A percentile compares a stretch with the other conserved stretches of the same genome.
These are phyloP conservation scores for Hevea brasiliensis DNA, from an alignment of 345 rosid genomes.

Conservation along the genomic window DNA sequence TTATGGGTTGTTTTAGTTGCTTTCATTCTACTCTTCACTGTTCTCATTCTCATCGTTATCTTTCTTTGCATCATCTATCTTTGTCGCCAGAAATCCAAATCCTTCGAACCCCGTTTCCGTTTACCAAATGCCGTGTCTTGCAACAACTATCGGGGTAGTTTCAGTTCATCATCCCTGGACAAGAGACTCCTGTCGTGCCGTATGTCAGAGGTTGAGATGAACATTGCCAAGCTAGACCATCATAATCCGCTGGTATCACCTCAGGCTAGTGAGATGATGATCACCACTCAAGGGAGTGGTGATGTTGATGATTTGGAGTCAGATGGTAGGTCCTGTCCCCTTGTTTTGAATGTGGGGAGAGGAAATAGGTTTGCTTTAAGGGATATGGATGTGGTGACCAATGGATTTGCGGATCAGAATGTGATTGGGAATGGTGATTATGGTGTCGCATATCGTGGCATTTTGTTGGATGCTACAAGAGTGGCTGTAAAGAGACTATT, in stretches of 20 bases:
- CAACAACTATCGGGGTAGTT: conserved; percentile 8
- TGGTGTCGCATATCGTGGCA: conserved; percentile 50
- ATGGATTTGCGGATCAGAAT: conserved; percentile 53
- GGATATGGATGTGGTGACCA: conserved; percentile 52
- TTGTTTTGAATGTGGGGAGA: conserved; percentile 13
- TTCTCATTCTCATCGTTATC: conserved; percentile 22
- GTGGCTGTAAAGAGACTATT: conserved; percentile 58
- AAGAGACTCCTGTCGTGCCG: conserved; percentile 35
- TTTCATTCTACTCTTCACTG: conserved; percentile 24
- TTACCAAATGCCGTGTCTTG: conserved; percentile 33
- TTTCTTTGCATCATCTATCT: conserved; percentile 33
- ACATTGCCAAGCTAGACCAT: conserved; percentile 26
- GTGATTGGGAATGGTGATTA: conserved; percentile 51
- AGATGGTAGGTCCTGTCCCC: not conserved
- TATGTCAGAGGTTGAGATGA: conserved; percentile 37
- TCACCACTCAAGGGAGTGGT: not conserved
- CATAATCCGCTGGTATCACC: conserved; percentile 18
- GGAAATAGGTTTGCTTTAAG: conserved; percentile 34
- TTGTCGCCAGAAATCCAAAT: conserved; percentile 30
- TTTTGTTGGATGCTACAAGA: conserved; percentile 43
- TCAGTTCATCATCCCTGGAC: conserved; percentile 29
- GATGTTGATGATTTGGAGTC: conserved; percentile 20
- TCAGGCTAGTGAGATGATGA: conserved; percentile 18
- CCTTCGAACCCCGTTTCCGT: conserved; percentile 30
- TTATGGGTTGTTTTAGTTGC: conserved; percentile 52